Evolutionary conservation across 2,329 filamentous ascomycete genomes (phyloP).

Genomic region (Hymenoscyphus fraxineus): DNA sequence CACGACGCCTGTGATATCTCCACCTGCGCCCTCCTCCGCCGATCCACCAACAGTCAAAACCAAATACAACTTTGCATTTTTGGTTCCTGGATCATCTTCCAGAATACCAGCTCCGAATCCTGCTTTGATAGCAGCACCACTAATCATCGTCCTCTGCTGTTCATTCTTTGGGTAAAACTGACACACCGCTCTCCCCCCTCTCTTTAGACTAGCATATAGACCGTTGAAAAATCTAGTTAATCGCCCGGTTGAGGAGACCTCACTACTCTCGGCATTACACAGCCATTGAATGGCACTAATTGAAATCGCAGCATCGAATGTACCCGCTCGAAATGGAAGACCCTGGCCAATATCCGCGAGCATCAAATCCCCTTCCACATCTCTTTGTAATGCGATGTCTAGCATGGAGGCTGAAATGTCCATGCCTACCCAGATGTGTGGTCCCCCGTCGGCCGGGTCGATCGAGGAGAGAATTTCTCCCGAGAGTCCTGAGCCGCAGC

Average conservation of each 20-base stretch:
- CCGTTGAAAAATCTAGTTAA: conserved; percentile 88
- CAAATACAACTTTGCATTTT: conserved; percentile 94
- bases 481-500: conserved; percentile 89
- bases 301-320: conserved; percentile 91
- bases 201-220: conserved; percentile 75
- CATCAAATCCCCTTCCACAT: conserved; percentile 90
- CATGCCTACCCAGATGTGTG: conserved; percentile 96
- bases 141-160: conserved; percentile 87
- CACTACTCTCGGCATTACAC: conserved; percentile 88
- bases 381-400: conserved; percentile 85
- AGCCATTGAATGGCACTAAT: conserved; percentile 98
- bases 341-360: conserved; percentile 94
- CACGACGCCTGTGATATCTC: conserved; percentile 89
- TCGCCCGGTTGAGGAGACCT: conserved; percentile 74
- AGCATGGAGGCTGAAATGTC: conserved; percentile 95
- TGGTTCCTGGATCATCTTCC: conserved; percentile 93
- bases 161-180: conserved; percentile 99
- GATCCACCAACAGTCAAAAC: conserved; percentile 81
- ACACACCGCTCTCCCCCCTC: conserved; percentile 87
- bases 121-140: conserved; percentile 81
- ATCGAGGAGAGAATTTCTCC: conserved; percentile 87
- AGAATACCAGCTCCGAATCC: conserved; percentile 93
- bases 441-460: conserved; percentile 66
- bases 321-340: conserved; percentile 85
- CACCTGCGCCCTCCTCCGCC: conserved; percentile 47